Evolutionary conservation across 306 rosid species (phyloP), one percentile per base, ranked within the genome.

Genomic region (Cotoneaster glaucophyllus): DNA sequence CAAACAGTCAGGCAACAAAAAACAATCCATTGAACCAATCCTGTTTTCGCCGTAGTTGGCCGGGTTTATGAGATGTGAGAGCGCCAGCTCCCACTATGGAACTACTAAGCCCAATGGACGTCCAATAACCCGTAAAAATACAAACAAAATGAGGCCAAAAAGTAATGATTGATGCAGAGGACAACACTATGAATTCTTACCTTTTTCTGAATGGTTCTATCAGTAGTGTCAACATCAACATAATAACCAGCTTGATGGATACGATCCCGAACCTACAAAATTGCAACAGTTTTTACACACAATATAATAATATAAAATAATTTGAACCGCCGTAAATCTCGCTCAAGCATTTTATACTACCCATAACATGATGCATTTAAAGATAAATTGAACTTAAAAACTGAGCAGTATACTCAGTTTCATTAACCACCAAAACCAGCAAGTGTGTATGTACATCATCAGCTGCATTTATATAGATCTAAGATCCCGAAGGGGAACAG

Each of bases 141-240:
- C 29, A 61, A 61, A 58, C 28, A 58, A 25, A 26, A 61, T 26
- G 21, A 61, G 44, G 59, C 67, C 53, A 11, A 26, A 13, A 12
- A 11, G 32, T 13, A 37, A 65, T 26, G 24, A 18, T 57, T 12
- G 5, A 64, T 52, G 48, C 25, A 2, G 21, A 39, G 65, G 54
- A 10, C 67, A 41, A 31, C 50, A 18, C 56, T 63, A 68, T 5
- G 41, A 72, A 67, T 26, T 17, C 62, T 11, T 21, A 91, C 97
- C 95, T 94, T 94, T 81, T 94, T 94, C 81, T 94, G 96, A 75
- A 94, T 94, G 85, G 89, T 94, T 83, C 98, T 81, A 71, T 92
- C 97, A 48, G 90, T 90, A 26, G 84, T 89, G 83, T 94, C 98
- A 76, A 87, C 96, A 48, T 94, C 98, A 37, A 88, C 96, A 50